phyloP scores from a whole-genome alignment of 2,329 filamentous ascomycete genomes.

The Coniochaeta pulveracea region DNA sequence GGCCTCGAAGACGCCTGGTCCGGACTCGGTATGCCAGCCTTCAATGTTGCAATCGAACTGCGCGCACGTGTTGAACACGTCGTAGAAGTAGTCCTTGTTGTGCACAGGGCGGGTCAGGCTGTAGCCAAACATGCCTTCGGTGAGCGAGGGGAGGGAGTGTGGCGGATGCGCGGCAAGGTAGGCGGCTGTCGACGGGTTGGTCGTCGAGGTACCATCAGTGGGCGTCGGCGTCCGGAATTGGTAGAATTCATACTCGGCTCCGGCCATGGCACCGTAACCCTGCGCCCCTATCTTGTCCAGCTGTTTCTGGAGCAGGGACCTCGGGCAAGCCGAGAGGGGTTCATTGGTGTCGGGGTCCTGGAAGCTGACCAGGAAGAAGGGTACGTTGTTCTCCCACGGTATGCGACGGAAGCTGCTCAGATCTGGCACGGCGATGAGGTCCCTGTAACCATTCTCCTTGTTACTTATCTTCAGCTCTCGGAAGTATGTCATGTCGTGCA shows the following conservation, averaged over 20 bases:
- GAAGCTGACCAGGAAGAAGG: constrained; percentile 79
- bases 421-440: constrained; percentile 74
- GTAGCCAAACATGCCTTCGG: constrained; percentile 94
- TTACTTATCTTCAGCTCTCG: constrained; percentile 80
- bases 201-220: constrained; percentile 39
- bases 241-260: constrained; percentile 93
- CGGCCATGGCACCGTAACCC: constrained; percentile 79
- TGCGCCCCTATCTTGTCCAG: constrained; percentile 54
- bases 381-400: constrained; percentile 80
- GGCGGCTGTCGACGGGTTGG: constrained; percentile 47
- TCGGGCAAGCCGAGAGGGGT: constrained; percentile 67
- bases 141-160: constrained; percentile 63
- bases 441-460: constrained; percentile 79
- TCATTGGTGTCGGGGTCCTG: constrained; percentile 65
- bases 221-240: constrained; percentile 64
- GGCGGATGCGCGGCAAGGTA: constrained; percentile 67
- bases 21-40: constrained; percentile 92
- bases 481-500: constrained; percentile 88
- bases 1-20: constrained; percentile 90
- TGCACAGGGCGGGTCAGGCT: constrained; percentile 77
- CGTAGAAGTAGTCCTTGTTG: constrained; percentile 88
- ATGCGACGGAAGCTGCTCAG: constrained; percentile 69
- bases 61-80: constrained; percentile 69
- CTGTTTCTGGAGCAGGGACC: constrained; percentile 60
- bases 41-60: constrained; percentile 75